Evolutionary conservation across 2,329 filamentous ascomycete species (phyloP).

Genomic region (Apiospora koreana): DNA sequence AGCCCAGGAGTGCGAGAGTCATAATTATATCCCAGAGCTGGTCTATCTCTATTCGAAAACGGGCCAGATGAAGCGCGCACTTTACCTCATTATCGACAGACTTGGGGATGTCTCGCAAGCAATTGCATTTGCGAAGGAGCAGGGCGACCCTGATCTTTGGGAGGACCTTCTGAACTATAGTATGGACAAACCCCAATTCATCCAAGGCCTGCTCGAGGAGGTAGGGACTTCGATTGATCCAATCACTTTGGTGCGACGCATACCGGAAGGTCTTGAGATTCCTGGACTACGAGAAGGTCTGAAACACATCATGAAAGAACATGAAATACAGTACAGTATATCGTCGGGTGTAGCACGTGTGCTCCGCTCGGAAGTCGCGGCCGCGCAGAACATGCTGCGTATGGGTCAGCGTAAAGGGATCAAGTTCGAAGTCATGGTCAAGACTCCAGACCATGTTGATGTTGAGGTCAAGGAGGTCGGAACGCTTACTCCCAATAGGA

Average conservation of each 20-base stretch:
- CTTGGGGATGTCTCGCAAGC: conserved; percentile 88
- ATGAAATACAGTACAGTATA: conserved; percentile 93
- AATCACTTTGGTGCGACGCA: conserved; percentile 83
- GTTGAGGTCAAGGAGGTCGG: conserved; percentile 42
- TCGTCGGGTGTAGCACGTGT: conserved; percentile 87
- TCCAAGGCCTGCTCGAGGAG: conserved; percentile 86
- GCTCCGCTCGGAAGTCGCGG: conserved; percentile 81
- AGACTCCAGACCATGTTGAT: conserved; percentile 44
- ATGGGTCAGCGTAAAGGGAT: conserved; percentile 81
- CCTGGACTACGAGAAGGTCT: conserved; percentile 87
- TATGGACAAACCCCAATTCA: conserved; percentile 97
- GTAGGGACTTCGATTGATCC: conserved; percentile 93
- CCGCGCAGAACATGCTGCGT: conserved; percentile 78
- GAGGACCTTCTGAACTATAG: conserved; percentile 91
- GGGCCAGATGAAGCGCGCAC: conserved; percentile 86
- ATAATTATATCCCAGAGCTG: conserved; percentile 86
- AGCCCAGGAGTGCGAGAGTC: conserved; percentile 75
- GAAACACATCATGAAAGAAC: conserved; percentile 88
- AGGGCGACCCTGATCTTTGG: conserved; percentile 91
- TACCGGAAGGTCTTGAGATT: conserved; percentile 91
- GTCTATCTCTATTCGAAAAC: conserved; percentile 95
- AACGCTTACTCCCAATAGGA: conserved; percentile 23
- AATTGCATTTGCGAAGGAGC: conserved; percentile 91
- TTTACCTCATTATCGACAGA: conserved; percentile 93
- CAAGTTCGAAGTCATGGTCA: conserved; percentile 75